phyloP scores from a whole-genome alignment of 2,329 filamentous ascomycete genomes.

The Verticillium zaregamsianum region DNA sequence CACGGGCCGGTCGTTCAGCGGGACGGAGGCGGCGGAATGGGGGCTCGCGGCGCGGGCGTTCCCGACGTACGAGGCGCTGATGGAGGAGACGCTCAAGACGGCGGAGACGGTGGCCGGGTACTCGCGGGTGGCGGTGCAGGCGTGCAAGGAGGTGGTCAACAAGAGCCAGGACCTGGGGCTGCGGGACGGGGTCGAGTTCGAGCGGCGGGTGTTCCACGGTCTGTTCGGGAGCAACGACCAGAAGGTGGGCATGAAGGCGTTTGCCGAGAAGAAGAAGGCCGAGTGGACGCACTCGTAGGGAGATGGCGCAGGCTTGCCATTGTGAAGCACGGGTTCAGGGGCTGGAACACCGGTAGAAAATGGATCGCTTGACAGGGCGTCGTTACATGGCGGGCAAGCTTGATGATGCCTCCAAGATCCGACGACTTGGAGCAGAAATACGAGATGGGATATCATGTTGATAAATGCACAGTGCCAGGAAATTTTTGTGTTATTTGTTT shows the following conservation, averaged over 20 bases:
- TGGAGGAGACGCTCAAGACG: slow-evolving; percentile 75
- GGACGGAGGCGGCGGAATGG: slow-evolving; percentile 82
- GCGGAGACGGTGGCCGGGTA: slow-evolving; percentile 87
- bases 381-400: no score
- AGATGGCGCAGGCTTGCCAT: no score
- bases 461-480: no score
- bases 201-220: slow-evolving; percentile 87
- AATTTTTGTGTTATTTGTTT: no score
- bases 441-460: no score
- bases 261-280: slow-evolving; percentile 90
- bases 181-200: slow-evolving; percentile 89
- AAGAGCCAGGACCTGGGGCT: slow-evolving; percentile 92
- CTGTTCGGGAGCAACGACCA: slow-evolving; percentile 94
- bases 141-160: slow-evolving; percentile 96
- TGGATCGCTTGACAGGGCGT: neutral
- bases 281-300: slow-evolving; percentile 81
- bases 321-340: no score
- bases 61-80: slow-evolving; percentile 72
- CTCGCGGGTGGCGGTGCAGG: slow-evolving; percentile 81
- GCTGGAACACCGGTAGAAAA: slow-evolving; percentile 14
- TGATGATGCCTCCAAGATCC: no score
- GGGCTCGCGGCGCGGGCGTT: slow-evolving; percentile 83
- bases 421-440: no score
- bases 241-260: slow-evolving; percentile 95
- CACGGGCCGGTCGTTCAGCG: slow-evolving; percentile 79